Evolutionary conservation across 2,329 filamentous ascomycete species (phyloP), one percentile per base, ranked within the genome.

Genomic region (Aspergillus proliferans): DNA sequence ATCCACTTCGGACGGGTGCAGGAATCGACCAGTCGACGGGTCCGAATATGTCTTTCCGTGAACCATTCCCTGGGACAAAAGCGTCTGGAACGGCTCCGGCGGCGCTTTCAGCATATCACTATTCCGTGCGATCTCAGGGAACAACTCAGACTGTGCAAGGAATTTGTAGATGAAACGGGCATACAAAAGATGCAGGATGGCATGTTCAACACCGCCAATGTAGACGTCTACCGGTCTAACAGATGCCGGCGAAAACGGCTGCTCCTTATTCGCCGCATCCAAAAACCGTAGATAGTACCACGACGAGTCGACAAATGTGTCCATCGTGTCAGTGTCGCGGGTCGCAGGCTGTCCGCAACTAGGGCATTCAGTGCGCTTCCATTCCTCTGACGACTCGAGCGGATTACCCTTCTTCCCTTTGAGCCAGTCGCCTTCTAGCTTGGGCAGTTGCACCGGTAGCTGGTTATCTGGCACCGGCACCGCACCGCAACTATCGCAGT

Each of bases 241-340:
- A 6, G 57, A 47, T 3, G 62, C 70, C n/a, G 82, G 70, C 1
- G 81, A 82, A 54, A 94, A 83, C 0, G 82, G 83, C 12, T 73
- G 65, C 2, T 77, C 61, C 12, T 74, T 56, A 56, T 93, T 91
- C 15, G 82, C 74, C 1, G 86, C 75, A 59, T 94, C 88, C 24
- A 84, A 70, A 59, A 89, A 95, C 10, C 88, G 81, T 71, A 91
- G 82, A 62, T 85, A 95, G 68, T 95, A 95, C 90, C 90, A 95
- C 47, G 89, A 94, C 1, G 89, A 95, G 70, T 95, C 90, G 52
- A 95, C 90, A 70, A 95, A 95, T 0, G 90, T 95, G 67, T 95
- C 90, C 90, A 95, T 95, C 2, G 90, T 95, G 65, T 95, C 90
- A 0, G 90, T 95, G 56, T 95, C 90, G 54, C 90, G 80, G 64